Base-by-base conservation (phyloP, 805 yeast genomes). In the Barnettozyma sucrosica region DNA sequence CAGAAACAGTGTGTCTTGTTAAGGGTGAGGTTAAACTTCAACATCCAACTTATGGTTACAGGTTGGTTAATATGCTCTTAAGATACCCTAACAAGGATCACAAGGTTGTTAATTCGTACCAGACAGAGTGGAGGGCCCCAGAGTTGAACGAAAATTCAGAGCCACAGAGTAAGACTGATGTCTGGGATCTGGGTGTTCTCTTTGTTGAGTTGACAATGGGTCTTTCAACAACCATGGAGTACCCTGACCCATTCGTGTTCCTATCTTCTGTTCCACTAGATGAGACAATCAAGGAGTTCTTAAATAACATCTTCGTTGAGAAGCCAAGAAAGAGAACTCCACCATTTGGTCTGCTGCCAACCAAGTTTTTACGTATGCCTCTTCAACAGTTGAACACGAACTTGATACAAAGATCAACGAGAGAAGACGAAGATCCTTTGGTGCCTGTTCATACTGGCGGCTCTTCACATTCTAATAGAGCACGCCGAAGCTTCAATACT, bases 171-270 rank as follows among this genome's bases (percentile, higher is more conserved):
- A 86, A 89, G 63, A 82, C 97, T 0, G 99, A 93, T 68, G 84
- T 93, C 9, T 93, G 98, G 98, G 86, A 86, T 59, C 66, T 89
- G 36, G 99, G 97, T 7, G 87, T 87, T 0, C 63, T 85, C 7
- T 83, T 92, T 54, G 72, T 81, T 16, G 80, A 85, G 52, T 69
- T 83, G 62, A 71, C 87, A 4, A 69, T 75, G 39, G 92, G 95
- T 0, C 25, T 43, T 19, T 32, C 46, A 10, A 43, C 44, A 4
- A 43, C 50, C 8, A 16, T 24, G 26, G 50, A 47, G 11, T 47
- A 43, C 36, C 14, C 47, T 26, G 47, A 47, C 39, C 50, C 50
- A 10, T 47, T 24, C 34, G 86, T 81, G n/a, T 84, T 85, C 55
- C 66, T 89, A 8, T 66, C 66, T 1, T 56, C 67, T 3, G 63